A percentile compares a stretch with the other conserved stretches of the same genome.
phyloP scores from a whole-genome alignment of 768 basidiomycete genomes.

The Albatrellus ellisii region DNA sequence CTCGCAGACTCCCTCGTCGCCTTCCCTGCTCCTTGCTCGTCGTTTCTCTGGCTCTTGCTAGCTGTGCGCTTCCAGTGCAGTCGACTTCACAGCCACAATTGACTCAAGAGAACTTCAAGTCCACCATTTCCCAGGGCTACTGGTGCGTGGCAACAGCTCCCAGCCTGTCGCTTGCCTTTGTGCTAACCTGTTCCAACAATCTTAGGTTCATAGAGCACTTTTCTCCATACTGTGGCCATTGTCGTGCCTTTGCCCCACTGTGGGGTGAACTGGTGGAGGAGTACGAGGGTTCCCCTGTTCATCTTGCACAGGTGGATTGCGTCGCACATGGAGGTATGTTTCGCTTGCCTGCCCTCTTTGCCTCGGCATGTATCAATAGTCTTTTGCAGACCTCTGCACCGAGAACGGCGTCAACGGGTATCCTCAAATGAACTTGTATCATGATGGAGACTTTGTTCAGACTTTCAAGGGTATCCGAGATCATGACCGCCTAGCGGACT shows the following conservation, averaged over 20 bases:
- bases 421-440: constrained; percentile 65
- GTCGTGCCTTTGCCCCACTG: constrained; percentile 64
- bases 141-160: constrained; percentile 31
- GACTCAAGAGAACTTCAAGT: too few species aligned
- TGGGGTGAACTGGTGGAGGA: constrained; percentile 60
- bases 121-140: constrained; percentile 38
- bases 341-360: not conserved
- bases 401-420: constrained; percentile 58
- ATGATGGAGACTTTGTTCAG: constrained; percentile 47
- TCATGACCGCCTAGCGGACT: constrained; percentile 39
- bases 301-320: constrained; percentile 76
- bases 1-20: too few species aligned
- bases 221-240: constrained; percentile 79
- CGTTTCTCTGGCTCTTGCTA: constrained; percentile 10
- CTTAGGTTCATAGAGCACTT: constrained; percentile 73
- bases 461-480: constrained; percentile 42
- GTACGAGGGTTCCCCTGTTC: constrained; percentile 34
- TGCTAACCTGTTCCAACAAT: not conserved
- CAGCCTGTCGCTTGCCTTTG: not conserved
- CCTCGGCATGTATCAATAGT: not conserved
- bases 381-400: constrained; percentile 60
- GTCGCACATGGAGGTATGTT: constrained; percentile 60
- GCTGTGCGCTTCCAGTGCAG: constrained; percentile 13
- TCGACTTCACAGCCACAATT: constrained; percentile 37
- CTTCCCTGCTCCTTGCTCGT: constrained; percentile 8